These are phyloP conservation scores for Ogataea methanolica DNA, from an alignment of 805 yeast species.

Conservation along the genomic window DNA sequence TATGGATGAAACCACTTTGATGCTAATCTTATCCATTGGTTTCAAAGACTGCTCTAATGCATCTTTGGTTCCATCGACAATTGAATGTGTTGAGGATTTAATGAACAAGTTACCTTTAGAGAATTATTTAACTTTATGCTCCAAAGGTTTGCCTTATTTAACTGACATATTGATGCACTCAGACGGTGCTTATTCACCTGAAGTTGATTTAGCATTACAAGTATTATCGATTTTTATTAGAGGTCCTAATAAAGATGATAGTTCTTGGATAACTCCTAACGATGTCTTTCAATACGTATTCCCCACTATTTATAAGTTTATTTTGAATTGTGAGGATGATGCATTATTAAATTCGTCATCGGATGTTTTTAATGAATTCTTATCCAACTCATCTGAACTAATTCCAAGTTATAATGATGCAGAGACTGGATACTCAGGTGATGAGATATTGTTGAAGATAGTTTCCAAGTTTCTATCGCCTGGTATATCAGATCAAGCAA, in stretches of 20 bases:
- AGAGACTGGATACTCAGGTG: constrained; percentile 40
- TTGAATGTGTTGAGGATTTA: constrained; percentile 62
- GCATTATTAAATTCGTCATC: constrained; percentile 75
- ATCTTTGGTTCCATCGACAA: constrained; percentile 60
- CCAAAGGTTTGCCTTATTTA: constrained; percentile 48
- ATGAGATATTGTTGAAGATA: constrained; percentile 54
- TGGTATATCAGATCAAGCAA: constrained; percentile 71
- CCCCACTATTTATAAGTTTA: constrained; percentile 37
- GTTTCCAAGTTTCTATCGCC: constrained; percentile 71
- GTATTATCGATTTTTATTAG: constrained; percentile 47
- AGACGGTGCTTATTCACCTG: constrained; percentile 53
- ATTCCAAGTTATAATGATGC: constrained; percentile 31
- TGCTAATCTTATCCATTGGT: constrained; percentile 58
- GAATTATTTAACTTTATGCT: constrained; percentile 44
- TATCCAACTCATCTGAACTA: constrained; percentile 36
- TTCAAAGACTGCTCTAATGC: constrained; percentile 72
- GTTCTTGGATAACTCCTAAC: constrained; percentile 13
- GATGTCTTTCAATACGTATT: constrained; percentile 38
- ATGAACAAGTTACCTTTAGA: constrained; percentile 41
- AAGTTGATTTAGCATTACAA: constrained; percentile 54
- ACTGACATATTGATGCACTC: constrained; percentile 34
- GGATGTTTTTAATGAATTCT: constrained; percentile 61
- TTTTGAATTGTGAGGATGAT: constrained; percentile 56
- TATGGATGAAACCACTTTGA: constrained; percentile 35
- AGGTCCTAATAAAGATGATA: constrained; percentile 29